Percentiles rank a stretch among this genome's conserved stretches.
Evolutionary conservation across 306 rosid genomes (phyloP).

Genomic region (Prunus kanzakura): DNA sequence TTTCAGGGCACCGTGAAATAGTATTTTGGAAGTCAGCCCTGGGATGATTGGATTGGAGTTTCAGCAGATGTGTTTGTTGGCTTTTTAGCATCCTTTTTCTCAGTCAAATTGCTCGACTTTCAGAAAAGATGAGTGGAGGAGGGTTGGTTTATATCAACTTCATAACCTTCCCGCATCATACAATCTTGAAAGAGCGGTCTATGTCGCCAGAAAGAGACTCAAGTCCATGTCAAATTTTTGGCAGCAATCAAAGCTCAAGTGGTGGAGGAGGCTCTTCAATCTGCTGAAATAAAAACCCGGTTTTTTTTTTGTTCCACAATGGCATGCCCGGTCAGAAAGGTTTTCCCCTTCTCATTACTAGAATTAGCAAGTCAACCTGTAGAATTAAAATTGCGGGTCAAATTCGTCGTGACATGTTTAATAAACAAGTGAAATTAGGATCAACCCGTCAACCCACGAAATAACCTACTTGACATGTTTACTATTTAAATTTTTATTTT

Average conservation of each 20-base stretch:
- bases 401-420: too few relatives aligned
- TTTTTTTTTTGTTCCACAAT: background rate
- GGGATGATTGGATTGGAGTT: constrained; percentile 41
- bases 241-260: background rate
- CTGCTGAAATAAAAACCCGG: too few relatives aligned
- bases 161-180: background rate
- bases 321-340: background rate
- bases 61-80: constrained; percentile 52
- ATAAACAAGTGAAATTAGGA: too few relatives aligned
- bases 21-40: constrained; percentile 32
- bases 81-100: constrained; percentile 44
- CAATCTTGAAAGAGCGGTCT: background rate
- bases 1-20: constrained; percentile 70
- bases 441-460: too few relatives aligned
- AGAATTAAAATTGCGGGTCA: too few relatives aligned
- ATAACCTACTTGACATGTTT: too few relatives aligned
- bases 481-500: too few relatives aligned
- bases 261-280: background rate
- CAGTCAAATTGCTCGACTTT: constrained; percentile 67
- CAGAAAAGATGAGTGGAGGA: constrained; percentile 53
- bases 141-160: background rate
- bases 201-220: constrained; percentile 2
- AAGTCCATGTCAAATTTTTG: background rate
- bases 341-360: background rate
- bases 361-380: too few relatives aligned